Conservation (phyloP, 768 basidiomycete species). For the Boletus huronensis region DNA sequence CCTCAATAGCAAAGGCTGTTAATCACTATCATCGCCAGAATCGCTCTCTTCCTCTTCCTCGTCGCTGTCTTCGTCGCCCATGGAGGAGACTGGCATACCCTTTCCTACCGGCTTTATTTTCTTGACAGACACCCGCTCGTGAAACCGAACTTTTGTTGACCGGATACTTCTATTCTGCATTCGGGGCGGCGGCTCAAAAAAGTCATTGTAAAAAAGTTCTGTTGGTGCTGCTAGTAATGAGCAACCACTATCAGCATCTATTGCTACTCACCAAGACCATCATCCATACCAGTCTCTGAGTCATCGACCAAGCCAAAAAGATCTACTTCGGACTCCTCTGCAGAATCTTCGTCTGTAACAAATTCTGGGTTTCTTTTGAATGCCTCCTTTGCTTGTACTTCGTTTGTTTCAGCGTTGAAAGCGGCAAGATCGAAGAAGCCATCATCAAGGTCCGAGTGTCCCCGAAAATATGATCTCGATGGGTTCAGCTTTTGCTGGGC, state of each 20-base stretch:
- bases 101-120: slow-evolving; percentile 74
- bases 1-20: slow-evolving; percentile 14
- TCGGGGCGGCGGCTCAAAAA: slow-evolving; percentile 65
- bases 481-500: slow-evolving; percentile 24
- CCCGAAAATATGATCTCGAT: slow-evolving; percentile 18
- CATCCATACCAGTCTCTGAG: slow-evolving; percentile 38
- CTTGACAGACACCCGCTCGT: slow-evolving; percentile 77
- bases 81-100: slow-evolving; percentile 48
- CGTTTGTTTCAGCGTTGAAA: slow-evolving; percentile 86
- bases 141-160: slow-evolving; percentile 63
- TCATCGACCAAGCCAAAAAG: slow-evolving; percentile 61
- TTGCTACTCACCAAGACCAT: slow-evolving; percentile 38
- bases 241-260: not conserved
- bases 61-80: slow-evolving; percentile 33
- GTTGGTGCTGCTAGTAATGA: slow-evolving; percentile 4
- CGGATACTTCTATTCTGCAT: slow-evolving; percentile 14
- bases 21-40: slow-evolving; percentile 27
- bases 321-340: slow-evolving; percentile 59
- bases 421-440: slow-evolving; percentile 83
- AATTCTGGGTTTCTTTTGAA: slow-evolving; percentile 60
- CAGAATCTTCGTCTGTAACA: slow-evolving; percentile 45
- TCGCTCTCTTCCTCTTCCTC: slow-evolving; percentile 42
- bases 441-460: slow-evolving; percentile 68
- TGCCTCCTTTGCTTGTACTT: slow-evolving; percentile 61
- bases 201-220: slow-evolving; percentile 74